Evolutionary conservation across 441 rosid species (phyloP), one percentile per base, ranked within the genome.

Genomic region (Pelargonium fulgidum): DNA sequence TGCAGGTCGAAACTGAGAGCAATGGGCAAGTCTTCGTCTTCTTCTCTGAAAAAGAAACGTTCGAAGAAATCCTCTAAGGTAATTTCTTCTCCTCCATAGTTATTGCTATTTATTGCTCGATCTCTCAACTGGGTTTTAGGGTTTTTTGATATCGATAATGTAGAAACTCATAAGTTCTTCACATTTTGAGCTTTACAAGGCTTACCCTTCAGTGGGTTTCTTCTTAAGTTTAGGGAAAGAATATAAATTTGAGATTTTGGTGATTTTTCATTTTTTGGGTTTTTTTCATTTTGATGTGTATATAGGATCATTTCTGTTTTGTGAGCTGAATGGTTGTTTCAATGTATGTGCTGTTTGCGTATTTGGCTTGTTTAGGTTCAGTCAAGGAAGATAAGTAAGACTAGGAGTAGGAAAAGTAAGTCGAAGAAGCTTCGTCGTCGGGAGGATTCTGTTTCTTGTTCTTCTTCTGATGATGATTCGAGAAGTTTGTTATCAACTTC

Each of bases 1-100:
- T 73, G 84, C 81, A 76, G 87, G 78, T 69, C 14, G 48, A 61
- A 67, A 52, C 26, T 52, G 44, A 67, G 52, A 68, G 24, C 19
- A 36, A 67, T 89, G 96, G 90, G 87, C 2, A 92, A 92, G 79
- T 79, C 89, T 20, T 69, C 72, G 7, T 80, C 91, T 70, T 81
- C 91, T 68, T 81, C 95, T 50, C 13, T 52, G 13, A 84, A 83
- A 83, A 85, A 71, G 26, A 89, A 85, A 70, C 86, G 81, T 73
- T 74, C 92, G 63, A 85, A 74, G 76, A 70, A 75, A 80, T 78
- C 86, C 3, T 78, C 88, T 59, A 65, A 66, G 89, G 97, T 86
- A 78, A 64, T 61, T 65, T 62, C 68, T 72, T 56, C 73, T 20
- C 41, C 10, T 41, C 48, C 3, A 3, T n/a, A 20, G 33, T 14